phyloP scores from a whole-genome alignment of 768 basidiomycete species.

The Austroboletus eburneus region DNA sequence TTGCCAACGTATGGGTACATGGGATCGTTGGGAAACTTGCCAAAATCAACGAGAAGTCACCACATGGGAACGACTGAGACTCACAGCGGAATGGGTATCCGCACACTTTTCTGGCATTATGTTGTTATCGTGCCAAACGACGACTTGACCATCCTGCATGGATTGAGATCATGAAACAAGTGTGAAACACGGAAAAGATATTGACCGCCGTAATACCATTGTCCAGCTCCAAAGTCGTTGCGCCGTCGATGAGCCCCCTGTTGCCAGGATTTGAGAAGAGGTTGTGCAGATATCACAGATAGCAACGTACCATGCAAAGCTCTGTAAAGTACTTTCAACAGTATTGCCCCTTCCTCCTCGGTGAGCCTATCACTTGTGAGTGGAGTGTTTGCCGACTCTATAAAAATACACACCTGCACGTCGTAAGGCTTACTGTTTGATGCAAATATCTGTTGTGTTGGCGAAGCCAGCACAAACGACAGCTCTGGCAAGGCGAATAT shows the following conservation, averaged over 20 bases:
- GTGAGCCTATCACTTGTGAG: constrained; percentile 51
- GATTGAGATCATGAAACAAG: constrained; percentile 4
- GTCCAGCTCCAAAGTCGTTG: constrained; percentile 74
- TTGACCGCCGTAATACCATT: constrained; percentile 69
- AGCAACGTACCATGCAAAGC: constrained; percentile 64
- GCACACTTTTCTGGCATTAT: constrained; percentile 61
- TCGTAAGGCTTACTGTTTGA: constrained; percentile 39
- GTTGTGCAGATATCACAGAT: not conserved
- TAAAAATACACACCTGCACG: constrained; percentile 39
- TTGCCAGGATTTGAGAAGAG: constrained; percentile 4
- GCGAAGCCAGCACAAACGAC: constrained; percentile 22
- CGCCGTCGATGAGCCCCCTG: constrained; percentile 74
- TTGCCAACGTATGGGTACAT: constrained; percentile 75
- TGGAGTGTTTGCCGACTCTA: not conserved
- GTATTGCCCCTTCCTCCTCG: constrained; percentile 74
- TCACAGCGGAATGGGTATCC: constrained; percentile 63
- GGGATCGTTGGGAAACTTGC: constrained; percentile 53
- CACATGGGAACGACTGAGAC: constrained; percentile 11
- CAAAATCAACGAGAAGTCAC: constrained; percentile 1
- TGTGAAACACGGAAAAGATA: not conserved
- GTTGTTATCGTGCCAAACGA: constrained; percentile 79
- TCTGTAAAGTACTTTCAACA: constrained; percentile 67
- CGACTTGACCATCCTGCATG: constrained; percentile 63
- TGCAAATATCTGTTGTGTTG: constrained; percentile 24
- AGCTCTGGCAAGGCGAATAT: constrained; percentile 1